Evolutionary conservation across 2,329 filamentous ascomycete species (phyloP), one percentile per base, ranked within the genome.

Genomic region (Thelonectria olida): DNA sequence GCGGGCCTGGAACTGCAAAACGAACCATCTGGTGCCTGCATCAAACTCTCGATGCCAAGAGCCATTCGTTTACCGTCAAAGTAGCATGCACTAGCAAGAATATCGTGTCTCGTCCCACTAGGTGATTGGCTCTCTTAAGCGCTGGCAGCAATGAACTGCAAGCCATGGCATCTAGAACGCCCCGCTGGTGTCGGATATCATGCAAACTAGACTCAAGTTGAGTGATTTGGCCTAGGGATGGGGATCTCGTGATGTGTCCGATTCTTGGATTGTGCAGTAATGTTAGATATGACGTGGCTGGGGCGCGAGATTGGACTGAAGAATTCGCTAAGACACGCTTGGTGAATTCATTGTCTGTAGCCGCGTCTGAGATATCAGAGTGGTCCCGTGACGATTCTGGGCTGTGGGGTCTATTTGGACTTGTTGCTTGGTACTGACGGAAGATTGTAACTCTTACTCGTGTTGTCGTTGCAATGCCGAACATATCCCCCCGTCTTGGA

Each of bases 361-460:
- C 45, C 62, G 55, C 47, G 48, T 48, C 41, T 20, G 38, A 44
- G 28, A 34, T 47, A 55, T 60, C 20, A 49, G 20, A 41, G 22
- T 23, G 54, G 47, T 69, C 68, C 68, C 68, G 68, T 71, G 68
- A 71, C 71, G 45, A 48, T 58, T 28, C 22, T 23, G 28, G 31
- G 41, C 65, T 71, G 68, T 71, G 68, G 67, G 62, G 59, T 61
- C 49, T 51, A 61, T 61, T 63, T 63, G 49, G 42, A 22, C 15
- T 54, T 25, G 10, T 27, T 15, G 28, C 10, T 34, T 50, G 50
- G 28, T 20, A 8, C 17, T 7, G 31, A n/a, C 17, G n/a, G 31
- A 13, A 42, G 28, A 49, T n/a, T 7, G 23, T 34, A 22, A 54
- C 12, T 5, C 22, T 23, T 38, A 8, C 28, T 19, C 41, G 20